A percentile compares a stretch with the other conserved stretches of the same genome.
These are phyloP conservation scores for Tolypocladium cylindrosporum DNA, from an alignment of 2,329 filamentous ascomycete genomes.

Conservation along the genomic window DNA sequence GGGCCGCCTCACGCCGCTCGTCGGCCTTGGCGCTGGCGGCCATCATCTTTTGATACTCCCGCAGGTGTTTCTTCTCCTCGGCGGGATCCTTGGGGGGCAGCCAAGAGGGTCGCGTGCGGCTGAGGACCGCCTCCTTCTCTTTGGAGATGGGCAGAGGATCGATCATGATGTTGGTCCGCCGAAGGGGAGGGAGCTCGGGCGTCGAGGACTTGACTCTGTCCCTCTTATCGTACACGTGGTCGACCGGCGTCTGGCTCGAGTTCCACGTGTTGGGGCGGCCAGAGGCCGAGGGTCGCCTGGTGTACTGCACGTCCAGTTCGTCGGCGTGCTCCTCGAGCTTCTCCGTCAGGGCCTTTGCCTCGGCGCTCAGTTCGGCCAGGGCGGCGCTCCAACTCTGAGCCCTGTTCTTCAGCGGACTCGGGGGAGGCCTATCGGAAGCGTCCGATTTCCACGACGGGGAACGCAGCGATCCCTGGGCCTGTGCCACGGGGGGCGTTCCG, in stretches of 20 bases:
- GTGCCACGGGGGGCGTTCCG: conserved; percentile 50
- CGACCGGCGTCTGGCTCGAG: conserved; percentile 20
- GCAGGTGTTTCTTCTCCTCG: conserved; percentile 83
- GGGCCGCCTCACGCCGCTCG: conserved; percentile 44
- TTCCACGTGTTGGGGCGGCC: conserved; percentile 32
- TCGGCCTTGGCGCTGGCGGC: conserved; percentile 49
- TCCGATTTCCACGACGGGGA: conserved; percentile 46
- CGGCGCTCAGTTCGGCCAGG: conserved; percentile 56
- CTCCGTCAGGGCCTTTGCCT: conserved; percentile 66
- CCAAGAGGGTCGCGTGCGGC: conserved; percentile 74
- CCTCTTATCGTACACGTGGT: conserved; percentile 30
- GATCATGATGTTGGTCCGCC: conserved; percentile 70
- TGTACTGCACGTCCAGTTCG: conserved; percentile 36
- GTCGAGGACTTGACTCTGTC: conserved; percentile 54
- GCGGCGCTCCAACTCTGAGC: conserved; percentile 69
- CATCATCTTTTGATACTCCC: conserved; percentile 80
- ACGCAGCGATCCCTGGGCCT: conserved; percentile 49
- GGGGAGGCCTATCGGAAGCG: conserved; percentile 21
- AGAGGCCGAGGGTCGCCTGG: conserved; percentile 16
- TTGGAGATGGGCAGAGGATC: conserved; percentile 76
- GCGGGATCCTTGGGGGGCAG: conserved; percentile 78
- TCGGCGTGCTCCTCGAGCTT: conserved; percentile 72
- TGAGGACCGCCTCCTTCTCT: conserved; percentile 77
- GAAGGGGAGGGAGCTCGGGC: conserved; percentile 59
- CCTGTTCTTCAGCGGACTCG: conserved; percentile 39